A percentile compares a stretch with the other conserved stretches of the same genome.
Conservation (phyloP, 495 filamentous ascomycete genomes). For the Trichodelitschia bisporula region DNA sequence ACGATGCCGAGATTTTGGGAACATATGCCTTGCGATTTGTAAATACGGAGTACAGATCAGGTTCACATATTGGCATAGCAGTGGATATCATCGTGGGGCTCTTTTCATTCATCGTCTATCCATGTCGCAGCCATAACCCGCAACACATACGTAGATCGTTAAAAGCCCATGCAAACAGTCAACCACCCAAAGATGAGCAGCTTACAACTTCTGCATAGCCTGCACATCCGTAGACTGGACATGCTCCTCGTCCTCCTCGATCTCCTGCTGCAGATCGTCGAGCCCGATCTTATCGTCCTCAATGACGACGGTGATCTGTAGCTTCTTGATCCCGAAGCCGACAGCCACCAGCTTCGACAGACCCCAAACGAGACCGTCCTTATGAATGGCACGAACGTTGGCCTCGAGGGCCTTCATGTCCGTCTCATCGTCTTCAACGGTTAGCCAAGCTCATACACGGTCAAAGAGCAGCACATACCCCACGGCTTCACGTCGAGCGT, state of each 20-base stretch:
- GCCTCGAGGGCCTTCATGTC: conserved; percentile 60
- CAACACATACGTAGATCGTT: too few relatives aligned
- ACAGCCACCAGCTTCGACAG: conserved; percentile 70
- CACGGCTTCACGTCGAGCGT: conserved; percentile 95
- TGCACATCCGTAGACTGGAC: conserved; percentile 87
- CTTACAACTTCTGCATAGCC: conserved; percentile 85
- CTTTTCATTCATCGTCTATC: too few relatives aligned
- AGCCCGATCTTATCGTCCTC: conserved; percentile 91
- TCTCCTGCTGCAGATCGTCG: conserved; percentile 66
- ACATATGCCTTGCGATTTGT: too few relatives aligned
- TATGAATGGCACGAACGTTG: conserved; percentile 63
- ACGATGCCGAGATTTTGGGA: too few relatives aligned
- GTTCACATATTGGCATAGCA: too few relatives aligned
- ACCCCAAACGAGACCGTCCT: conserved; percentile 94
- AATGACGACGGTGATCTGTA: conserved; percentile 93
- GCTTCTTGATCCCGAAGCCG: conserved; percentile 97
- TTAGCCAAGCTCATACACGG: conserved; percentile 2
- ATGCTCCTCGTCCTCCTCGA: conserved; percentile 79
- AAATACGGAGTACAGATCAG: too few relatives aligned
- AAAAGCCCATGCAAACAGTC: too few relatives aligned
- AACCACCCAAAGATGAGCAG: too few relatives aligned
- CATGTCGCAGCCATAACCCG: too few relatives aligned
- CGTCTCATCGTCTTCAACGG: conserved; percentile 61
- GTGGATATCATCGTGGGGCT: too few relatives aligned
- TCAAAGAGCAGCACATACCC: conserved; percentile 36